Evolutionary conservation across 192 early-diverging fungal genomes (phyloP).

Genomic region (Coemansia sp.): DNA sequence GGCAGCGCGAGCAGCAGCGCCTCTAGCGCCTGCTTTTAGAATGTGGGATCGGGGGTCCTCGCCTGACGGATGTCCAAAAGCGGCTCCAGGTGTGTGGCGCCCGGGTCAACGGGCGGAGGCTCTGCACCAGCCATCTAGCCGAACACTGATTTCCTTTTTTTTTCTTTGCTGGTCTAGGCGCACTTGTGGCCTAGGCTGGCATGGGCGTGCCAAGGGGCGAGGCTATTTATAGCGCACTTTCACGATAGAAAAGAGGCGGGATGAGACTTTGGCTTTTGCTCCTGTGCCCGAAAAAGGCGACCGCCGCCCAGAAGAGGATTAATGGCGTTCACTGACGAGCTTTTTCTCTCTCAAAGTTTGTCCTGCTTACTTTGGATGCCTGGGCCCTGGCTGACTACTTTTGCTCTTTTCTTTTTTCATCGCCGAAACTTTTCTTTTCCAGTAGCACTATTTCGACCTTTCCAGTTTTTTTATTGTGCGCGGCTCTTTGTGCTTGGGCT

Average conservation of each 20-base stretch:
- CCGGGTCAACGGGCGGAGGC: neutral
- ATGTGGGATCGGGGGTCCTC: neutral
- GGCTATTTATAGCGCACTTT: neutral
- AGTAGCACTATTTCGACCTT: neutral
- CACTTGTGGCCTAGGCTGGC: neutral
- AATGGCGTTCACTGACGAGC: slow-evolving; percentile 6
- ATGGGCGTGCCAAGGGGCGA: neutral
- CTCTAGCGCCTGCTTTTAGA: neutral
- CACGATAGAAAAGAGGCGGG: neutral
- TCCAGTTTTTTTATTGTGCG: neutral
- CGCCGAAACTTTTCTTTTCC: neutral
- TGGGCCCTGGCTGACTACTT: neutral
- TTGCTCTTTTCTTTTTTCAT: neutral
- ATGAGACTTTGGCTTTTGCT: neutral
- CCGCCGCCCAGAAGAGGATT: neutral
- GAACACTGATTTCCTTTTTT: neutral
- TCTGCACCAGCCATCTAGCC: neutral
- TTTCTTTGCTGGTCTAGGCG: neutral
- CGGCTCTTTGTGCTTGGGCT: neutral
- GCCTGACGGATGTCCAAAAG: neutral
- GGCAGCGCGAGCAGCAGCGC: slow-evolving; percentile 25
- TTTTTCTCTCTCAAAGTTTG: neutral
- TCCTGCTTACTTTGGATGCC: neutral
- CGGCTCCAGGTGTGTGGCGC: neutral
- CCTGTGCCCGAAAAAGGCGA: neutral